Percentiles rank a stretch among this genome's conserved stretches.
phyloP scores from a whole-genome alignment of 257 asterid species.

The Penstemon barbatus region DNA sequence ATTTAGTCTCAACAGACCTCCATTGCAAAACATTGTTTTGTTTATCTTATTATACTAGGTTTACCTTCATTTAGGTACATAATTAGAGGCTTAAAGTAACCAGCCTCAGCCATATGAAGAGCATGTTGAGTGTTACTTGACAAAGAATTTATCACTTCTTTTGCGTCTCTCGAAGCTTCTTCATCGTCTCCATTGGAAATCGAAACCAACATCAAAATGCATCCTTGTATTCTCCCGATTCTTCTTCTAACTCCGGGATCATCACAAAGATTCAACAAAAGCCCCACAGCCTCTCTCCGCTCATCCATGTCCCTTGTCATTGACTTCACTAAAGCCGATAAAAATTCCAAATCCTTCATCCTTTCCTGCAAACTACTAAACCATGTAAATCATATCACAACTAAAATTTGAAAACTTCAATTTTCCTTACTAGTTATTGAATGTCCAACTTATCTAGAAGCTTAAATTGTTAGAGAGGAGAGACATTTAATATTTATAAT shows the following conservation, averaged over 20 bases:
- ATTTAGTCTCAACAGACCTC: too few relatives aligned
- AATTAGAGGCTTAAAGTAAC: conserved; percentile 80
- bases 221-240: conserved; percentile 73
- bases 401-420: neutral
- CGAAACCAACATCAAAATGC: conserved; percentile 74
- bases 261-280: conserved; percentile 50
- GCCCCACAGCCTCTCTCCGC: conserved; percentile 79
- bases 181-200: conserved; percentile 58
- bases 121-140: conserved; percentile 77
- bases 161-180: conserved; percentile 62
- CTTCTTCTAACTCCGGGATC: conserved; percentile 51
- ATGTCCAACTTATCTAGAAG: too few relatives aligned
- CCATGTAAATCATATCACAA: conserved; percentile 33
- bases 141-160: conserved; percentile 50
- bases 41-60: neutral
- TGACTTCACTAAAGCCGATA: conserved; percentile 64
- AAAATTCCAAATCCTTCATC: conserved; percentile 56
- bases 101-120: conserved; percentile 96
- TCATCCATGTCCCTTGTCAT: conserved; percentile 58
- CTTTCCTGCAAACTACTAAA: conserved; percentile 65
- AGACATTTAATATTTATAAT: too few relatives aligned
- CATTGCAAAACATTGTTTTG: too few relatives aligned
- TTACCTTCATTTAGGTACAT: conserved; percentile 70
- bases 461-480: too few relatives aligned
- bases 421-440: too few relatives aligned